A percentile compares a stretch with the other conserved stretches of the same genome.
Conservation (phyloP, 2,329 filamentous ascomycete species). For the Bipolaris gigantea region DNA sequence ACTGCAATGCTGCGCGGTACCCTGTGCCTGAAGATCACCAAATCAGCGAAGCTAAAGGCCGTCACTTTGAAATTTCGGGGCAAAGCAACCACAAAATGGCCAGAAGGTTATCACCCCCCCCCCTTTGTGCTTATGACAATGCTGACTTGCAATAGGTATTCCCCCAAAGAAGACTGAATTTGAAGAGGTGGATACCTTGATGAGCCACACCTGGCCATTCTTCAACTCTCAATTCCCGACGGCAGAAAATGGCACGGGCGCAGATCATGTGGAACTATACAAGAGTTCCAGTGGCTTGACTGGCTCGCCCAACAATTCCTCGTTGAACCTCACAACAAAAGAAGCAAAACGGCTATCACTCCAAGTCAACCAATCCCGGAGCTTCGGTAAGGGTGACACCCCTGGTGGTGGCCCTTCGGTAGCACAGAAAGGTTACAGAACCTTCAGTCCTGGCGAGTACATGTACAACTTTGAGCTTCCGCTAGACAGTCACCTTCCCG, state of each 20-base stretch:
- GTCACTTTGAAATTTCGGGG: conserved; percentile 85
- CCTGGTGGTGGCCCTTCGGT: conserved; percentile 58
- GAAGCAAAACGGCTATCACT: conserved; percentile 72
- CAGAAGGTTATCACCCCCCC: conserved; percentile 64
- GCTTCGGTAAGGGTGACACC: conserved; percentile 78
- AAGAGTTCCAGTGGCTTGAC: conserved; percentile 48
- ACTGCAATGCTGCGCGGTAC: conserved; percentile 86
- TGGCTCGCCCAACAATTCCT: conserved; percentile 51
- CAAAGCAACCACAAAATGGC: conserved; percentile 89
- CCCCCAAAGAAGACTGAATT: conserved; percentile 83
- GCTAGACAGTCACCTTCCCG: conserved; percentile 75
- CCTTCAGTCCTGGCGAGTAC: conserved; percentile 77
- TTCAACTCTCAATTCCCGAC: conserved; percentile 75
- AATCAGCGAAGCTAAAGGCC: conserved; percentile 90
- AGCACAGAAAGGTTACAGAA: conserved; percentile 79
- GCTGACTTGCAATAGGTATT: conserved; percentile 60
- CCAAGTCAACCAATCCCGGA: conserved; percentile 78
- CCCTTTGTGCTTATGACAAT: background rate
- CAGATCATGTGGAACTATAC: conserved; percentile 63
- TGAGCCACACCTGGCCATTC: conserved; percentile 87
- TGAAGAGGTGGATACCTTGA: conserved; percentile 79
- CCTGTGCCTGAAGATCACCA: conserved; percentile 78
- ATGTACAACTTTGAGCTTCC: conserved; percentile 80
- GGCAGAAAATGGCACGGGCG: conserved; percentile 63
- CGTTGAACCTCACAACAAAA: conserved; percentile 49